phyloP scores from a whole-genome alignment of 75 land plant species.

The Adiantum capillusveneris region DNA sequence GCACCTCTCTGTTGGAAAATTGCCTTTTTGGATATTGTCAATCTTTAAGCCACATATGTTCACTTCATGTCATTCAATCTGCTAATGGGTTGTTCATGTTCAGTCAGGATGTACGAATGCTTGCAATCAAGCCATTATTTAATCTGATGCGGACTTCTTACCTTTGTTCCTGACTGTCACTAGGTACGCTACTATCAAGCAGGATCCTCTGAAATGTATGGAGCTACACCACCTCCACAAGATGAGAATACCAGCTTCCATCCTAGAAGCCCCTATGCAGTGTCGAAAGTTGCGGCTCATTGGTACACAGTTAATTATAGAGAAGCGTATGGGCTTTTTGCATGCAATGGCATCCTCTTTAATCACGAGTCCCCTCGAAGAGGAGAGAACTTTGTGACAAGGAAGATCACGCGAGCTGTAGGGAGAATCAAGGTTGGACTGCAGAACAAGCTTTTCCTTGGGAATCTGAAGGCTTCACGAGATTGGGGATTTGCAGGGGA shows the following conservation, averaged over 20 bases:
- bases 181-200: slow-evolving; percentile 82
- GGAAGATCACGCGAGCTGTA: slow-evolving; percentile 93
- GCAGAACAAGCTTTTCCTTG: slow-evolving; percentile 80
- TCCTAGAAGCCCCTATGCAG: slow-evolving; percentile 93
- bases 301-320: slow-evolving; percentile 96
- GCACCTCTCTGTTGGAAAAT: too few species aligned
- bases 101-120: too few species aligned
- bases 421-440: slow-evolving; percentile 86
- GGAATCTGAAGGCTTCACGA: slow-evolving; percentile 77
- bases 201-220: slow-evolving; percentile 97
- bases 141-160: too few species aligned
- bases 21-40: too few species aligned
- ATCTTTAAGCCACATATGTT: too few species aligned
- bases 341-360: slow-evolving; percentile 93
- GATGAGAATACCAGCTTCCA: slow-evolving; percentile 77
- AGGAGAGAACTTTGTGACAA: slow-evolving; percentile 91
- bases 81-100: too few species aligned
- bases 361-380: slow-evolving; percentile 88
- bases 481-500: slow-evolving; percentile 98
- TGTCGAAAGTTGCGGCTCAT: slow-evolving; percentile 84
- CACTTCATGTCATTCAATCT: too few species aligned
- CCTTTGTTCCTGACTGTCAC: too few species aligned
- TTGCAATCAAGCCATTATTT: too few species aligned
- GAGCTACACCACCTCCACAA: slow-evolving; percentile 91
- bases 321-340: slow-evolving; percentile 85